Conservation (phyloP, 2,329 filamentous ascomycete species). For the Alternaria incomplexa region DNA sequence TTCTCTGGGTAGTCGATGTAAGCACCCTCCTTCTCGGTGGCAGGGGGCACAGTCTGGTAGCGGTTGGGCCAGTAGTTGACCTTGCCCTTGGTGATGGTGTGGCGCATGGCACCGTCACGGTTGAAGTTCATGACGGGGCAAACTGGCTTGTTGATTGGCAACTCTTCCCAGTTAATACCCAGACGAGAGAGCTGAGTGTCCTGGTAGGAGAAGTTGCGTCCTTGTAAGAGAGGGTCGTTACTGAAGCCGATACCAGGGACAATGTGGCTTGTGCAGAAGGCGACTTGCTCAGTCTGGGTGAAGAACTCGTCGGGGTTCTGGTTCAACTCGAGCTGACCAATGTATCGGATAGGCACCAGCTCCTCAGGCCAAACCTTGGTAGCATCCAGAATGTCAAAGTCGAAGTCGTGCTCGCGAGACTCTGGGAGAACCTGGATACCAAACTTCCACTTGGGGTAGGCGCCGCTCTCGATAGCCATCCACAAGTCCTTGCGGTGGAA, state of each 20-base stretch:
- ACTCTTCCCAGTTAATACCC: slow-evolving; percentile 76
- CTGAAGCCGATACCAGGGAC: slow-evolving; percentile 80
- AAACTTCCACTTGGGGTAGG: slow-evolving; percentile 79
- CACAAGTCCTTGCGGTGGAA: slow-evolving; percentile 81
- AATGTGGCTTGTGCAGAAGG: slow-evolving; percentile 81
- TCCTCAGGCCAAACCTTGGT: slow-evolving; percentile 89
- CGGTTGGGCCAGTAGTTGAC: slow-evolving; percentile 85
- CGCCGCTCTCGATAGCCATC: slow-evolving; percentile 74
- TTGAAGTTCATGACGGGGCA: slow-evolving; percentile 79
- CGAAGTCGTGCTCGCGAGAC: slow-evolving; percentile 74
- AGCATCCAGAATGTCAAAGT: slow-evolving; percentile 84
- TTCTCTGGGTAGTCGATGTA: slow-evolving; percentile 73
- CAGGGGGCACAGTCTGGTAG: slow-evolving; percentile 67
- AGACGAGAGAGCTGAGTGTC: slow-evolving; percentile 74
- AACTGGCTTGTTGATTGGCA: slow-evolving; percentile 77
- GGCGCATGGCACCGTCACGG: slow-evolving; percentile 74
- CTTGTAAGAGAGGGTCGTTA: slow-evolving; percentile 76
- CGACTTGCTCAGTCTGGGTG: slow-evolving; percentile 80
- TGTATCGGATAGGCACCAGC: slow-evolving; percentile 73
- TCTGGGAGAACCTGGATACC: slow-evolving; percentile 81
- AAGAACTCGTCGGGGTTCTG: slow-evolving; percentile 83
- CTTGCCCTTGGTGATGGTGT: slow-evolving; percentile 74
- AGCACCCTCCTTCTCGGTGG: slow-evolving; percentile 65
- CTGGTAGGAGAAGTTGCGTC: slow-evolving; percentile 71
- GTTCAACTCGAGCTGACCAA: slow-evolving; percentile 81